Evolutionary conservation across 495 filamentous ascomycete species (phyloP), one percentile per base, ranked within the genome.

Genomic region (Parachaetomium inaequale): DNA sequence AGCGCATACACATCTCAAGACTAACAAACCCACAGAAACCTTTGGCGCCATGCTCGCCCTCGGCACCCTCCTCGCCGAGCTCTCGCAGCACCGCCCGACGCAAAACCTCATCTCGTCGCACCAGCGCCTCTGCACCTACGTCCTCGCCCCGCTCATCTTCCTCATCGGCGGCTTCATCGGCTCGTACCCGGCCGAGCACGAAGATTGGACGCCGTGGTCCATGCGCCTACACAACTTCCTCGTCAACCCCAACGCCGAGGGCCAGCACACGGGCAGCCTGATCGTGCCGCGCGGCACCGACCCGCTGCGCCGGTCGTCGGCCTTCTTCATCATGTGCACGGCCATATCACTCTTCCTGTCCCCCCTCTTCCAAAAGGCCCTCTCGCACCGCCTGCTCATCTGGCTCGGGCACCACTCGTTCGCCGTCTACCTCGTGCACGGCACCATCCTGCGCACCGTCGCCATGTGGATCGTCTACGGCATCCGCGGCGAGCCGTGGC

Each of bases 371-470:
- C 83, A 87, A 62, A 75, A 78, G 25, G 70, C 82, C 34, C 77
- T 89, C 7, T 80, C 84, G 7, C 81, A 81, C 68, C 75, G 76
- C 17, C 68, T 81, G 6, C 76, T 89, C 7, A 80, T 87, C 61
- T 88, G 85, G 85, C 75, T 88, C 21, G 86, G 86, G 17, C 82
- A 84, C 65, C 82, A 87, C 69, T 84, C 81, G 43, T 89, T 89
- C 66, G 85, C 86, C 23, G 83, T 89, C 31, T 89, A 89, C 64
- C 81, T 89, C 5, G 74, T 82, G 7, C 86, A 89, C 75, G 86
- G 86, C 26, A 82, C 83, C 15, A 78, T 88, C 28, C 76, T 89
- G 38, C 80, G 86, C 31, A 81, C 80, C 5, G 70, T 89, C 0
- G 76, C 85, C 17, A 82, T 81, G 38, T 88, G 85, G 83, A 79